Base-by-base conservation (phyloP, 202 grass and related monocot genomes). In the Digitaria exilis region DNA sequence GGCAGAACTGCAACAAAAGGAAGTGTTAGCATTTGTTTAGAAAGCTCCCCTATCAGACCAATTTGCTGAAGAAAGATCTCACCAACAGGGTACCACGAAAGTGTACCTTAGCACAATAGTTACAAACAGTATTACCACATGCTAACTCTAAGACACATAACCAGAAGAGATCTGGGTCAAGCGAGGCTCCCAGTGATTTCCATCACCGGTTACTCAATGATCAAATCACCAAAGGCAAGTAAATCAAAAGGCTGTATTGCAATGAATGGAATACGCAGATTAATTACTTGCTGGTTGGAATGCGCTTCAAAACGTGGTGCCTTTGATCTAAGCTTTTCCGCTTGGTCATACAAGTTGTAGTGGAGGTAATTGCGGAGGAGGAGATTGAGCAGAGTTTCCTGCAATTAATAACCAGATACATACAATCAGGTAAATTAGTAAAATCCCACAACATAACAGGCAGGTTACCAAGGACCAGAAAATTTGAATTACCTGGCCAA, bases 351-450 rank as follows among this genome's bases (percentile, higher is more conserved):
- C 62, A 98, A 89, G 81, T 95, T 98, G 66, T 94, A 95, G 69
- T 98, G 91, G 63, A 98, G 96, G 39, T 98, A 98, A 89, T 95
- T 98, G 89, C 91, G 87, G 44, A 98, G 96, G 35, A 98, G 91
- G 46, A 98, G 85, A 84, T 98, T 97, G 46, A 98, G 87, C 65
- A 97, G 86, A 39, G 91, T 97, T 82, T 97, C 94, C 94, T 97
- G 83, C 51, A 84, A 28, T 57, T 3, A 15, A 76, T 22, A 68
- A 55, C 37, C 14, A 61, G 66, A 78, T 56, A 32, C 69, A 67
- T 61, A 50, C 21, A 50, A 58, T 57, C 45, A 65, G 54, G 14
- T 37, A 64, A 9, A 80, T 73, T 78, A 43, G 21, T 37, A 60
- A 43, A 76, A 70, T 63, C 62, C 3, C 52, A 44, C 13, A 21